Evolutionary conservation across 169 alveolate species (phyloP).

Genomic region (Plasmodium cynomolgi): DNA sequence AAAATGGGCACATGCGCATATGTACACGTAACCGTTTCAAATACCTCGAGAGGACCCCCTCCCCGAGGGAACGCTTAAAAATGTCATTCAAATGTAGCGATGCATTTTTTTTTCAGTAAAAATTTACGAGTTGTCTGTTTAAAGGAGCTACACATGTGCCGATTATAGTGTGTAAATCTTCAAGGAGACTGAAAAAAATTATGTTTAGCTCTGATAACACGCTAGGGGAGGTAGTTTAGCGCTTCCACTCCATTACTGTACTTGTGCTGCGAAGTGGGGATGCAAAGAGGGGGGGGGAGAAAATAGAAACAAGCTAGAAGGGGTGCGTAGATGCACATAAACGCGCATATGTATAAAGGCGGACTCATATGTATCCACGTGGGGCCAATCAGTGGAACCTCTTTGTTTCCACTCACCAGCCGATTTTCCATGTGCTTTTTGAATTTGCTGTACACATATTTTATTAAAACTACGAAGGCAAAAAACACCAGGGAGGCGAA

Average conservation of each 20-base stretch:
- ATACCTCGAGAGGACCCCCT: neutral
- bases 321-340: neutral
- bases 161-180: neutral
- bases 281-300: neutral
- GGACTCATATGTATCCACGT: neutral
- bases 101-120: neutral
- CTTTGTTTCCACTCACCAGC: slow-evolving; percentile 7
- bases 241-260: neutral
- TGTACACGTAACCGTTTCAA: neutral
- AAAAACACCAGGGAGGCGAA: slow-evolving; percentile 6
- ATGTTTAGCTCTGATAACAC: neutral
- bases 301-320: neutral
- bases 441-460: neutral
- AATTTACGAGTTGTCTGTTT: neutral
- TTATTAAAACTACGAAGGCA: slow-evolving; percentile 18
- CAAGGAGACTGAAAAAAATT: neutral
- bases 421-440: slow-evolving; percentile 13
- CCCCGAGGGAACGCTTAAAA: neutral
- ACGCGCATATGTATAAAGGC: neutral
- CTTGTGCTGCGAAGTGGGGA: neutral
- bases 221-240: neutral
- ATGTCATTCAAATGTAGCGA: neutral
- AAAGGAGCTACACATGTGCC: neutral
- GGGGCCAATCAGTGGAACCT: neutral
- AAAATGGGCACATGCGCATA: neutral